A percentile compares a stretch with the other conserved stretches of the same genome.
Conservation (phyloP, 306 rosid species). For the Cajanus cajan region DNA sequence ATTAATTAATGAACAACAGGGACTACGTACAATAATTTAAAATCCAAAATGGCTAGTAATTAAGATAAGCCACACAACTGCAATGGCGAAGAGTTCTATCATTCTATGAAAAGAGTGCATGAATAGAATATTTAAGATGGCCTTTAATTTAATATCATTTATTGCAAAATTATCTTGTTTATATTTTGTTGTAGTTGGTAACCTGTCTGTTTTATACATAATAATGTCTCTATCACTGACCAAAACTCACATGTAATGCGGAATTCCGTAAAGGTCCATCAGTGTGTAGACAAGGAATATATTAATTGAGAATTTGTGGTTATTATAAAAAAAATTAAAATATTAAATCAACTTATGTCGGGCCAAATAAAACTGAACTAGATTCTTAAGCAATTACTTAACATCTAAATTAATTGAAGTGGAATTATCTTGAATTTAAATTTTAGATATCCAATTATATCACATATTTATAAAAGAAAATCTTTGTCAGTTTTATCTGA, state of each 20-base stretch:
- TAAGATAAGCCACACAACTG: not conserved
- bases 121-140: not conserved
- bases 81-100: not conserved
- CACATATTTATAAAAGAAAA: no score
- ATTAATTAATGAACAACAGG: not conserved
- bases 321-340: not conserved
- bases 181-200: slow-evolving; percentile 9
- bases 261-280: not conserved
- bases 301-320: not conserved
- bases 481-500: no score
- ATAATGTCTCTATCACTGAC: not conserved
- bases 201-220: not conserved
- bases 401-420: no score
- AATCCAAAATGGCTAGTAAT: not conserved
- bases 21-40: not conserved
- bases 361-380: no score
- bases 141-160: not conserved
- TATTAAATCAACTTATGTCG: not conserved
- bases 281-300: not conserved
- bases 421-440: no score
- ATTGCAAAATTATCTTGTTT: not conserved
- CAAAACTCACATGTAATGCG: not conserved
- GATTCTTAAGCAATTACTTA: no score
- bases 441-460: no score
- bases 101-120: not conserved